Conservation (phyloP, 495 filamentous ascomycete species). For the Amniculicola lignicola region DNA sequence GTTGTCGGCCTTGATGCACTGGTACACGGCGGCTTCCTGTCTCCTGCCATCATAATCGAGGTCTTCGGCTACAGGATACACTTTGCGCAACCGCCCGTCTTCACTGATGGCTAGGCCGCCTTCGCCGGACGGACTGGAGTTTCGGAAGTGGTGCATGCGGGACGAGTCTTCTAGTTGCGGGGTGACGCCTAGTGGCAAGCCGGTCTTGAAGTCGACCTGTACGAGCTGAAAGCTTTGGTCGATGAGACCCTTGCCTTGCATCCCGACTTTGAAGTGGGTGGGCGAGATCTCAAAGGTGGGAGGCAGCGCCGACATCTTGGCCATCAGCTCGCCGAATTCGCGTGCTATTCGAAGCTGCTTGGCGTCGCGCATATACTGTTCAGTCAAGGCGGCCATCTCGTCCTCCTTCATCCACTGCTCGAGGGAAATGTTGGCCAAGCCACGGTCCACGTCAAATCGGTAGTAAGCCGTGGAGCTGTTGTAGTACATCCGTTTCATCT, state of each 20-base stretch:
- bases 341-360: conserved; percentile 29
- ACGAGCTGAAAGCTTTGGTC: conserved; percentile 26
- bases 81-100: conserved; percentile 28
- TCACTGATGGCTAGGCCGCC: conserved; percentile 28
- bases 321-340: conserved; percentile 31
- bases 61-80: conserved; percentile 36
- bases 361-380: conserved; percentile 38
- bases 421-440: conserved; percentile 33
- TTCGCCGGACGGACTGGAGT: conserved; percentile 24
- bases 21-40: conserved; percentile 33
- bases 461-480: conserved; percentile 31
- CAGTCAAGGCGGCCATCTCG: conserved; percentile 37
- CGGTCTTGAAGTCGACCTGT: conserved; percentile 38
- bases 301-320: conserved; percentile 30
- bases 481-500: conserved; percentile 40
- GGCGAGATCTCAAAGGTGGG: conserved; percentile 33
- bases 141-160: conserved; percentile 26
- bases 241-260: conserved; percentile 26
- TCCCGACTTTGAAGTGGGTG: conserved; percentile 30
- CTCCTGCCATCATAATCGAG: conserved; percentile 35
- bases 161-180: conserved; percentile 18
- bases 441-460: conserved; percentile 38
- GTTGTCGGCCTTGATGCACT: conserved; percentile 31
- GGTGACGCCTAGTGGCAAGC: conserved; percentile 30
- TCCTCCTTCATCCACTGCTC: conserved; percentile 40